Conservation (phyloP, 805 yeast genomes). For the Pichia occidentalis region DNA sequence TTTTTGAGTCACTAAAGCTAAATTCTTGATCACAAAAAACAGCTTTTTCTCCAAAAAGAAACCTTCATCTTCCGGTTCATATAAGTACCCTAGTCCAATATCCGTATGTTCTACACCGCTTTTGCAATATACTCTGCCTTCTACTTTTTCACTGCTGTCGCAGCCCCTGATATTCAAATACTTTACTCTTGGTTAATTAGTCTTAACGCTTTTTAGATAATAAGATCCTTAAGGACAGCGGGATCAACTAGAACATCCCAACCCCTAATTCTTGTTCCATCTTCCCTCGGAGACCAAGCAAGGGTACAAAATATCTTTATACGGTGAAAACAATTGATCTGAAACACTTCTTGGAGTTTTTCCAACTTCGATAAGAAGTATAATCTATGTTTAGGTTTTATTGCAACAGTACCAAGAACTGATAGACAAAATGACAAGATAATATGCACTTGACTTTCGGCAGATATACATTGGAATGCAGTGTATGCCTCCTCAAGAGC, state of each 20-base stretch:
- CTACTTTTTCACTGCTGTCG: too few relatives aligned
- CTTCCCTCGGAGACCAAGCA: constrained; percentile 15
- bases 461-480: constrained; percentile 10
- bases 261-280: constrained; percentile 2
- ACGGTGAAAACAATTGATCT: constrained; percentile 10
- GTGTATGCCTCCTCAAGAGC: constrained; percentile 10
- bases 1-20: too few relatives aligned
- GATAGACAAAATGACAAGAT: constrained; percentile 18
- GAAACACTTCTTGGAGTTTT: constrained; percentile 12
- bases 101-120: too few relatives aligned
- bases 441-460: constrained; percentile 14
- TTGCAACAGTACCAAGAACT: constrained; percentile 16
- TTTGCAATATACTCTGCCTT: too few relatives aligned
- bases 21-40: too few relatives aligned
- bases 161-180: too few relatives aligned
- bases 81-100: too few relatives aligned
- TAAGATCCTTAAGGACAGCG: background rate
- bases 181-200: too few relatives aligned
- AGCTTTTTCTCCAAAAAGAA: too few relatives aligned
- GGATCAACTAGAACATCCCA: constrained; percentile 10
- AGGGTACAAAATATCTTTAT: constrained; percentile 9
- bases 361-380: constrained; percentile 14
- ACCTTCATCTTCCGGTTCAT: too few relatives aligned
- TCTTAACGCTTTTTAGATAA: too few relatives aligned
- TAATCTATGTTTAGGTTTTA: constrained; percentile 11